These are phyloP conservation scores for Phanerochaete carnosa DNA, from an alignment of 768 basidiomycete species.

Conservation along the genomic window DNA sequence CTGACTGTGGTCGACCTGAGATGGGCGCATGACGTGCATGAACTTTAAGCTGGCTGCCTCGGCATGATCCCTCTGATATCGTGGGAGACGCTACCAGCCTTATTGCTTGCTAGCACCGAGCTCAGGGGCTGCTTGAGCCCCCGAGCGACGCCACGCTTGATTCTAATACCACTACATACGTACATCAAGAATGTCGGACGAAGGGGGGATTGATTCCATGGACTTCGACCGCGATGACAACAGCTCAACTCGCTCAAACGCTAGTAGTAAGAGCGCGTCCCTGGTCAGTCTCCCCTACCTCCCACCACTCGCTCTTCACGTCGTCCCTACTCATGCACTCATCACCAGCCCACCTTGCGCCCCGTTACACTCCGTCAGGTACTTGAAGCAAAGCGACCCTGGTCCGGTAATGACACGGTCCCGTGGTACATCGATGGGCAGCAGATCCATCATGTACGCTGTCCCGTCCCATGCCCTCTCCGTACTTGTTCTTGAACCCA, in stretches of 20 bases:
- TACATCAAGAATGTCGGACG: not conserved
- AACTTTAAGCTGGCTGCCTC: too few species aligned
- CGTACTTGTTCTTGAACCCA: constrained; percentile 12
- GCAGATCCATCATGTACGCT: constrained; percentile 34
- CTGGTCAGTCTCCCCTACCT: not conserved
- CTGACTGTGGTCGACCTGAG: not conserved
- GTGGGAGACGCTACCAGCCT: too few species aligned
- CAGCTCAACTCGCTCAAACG: too few species aligned
- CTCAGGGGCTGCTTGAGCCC: too few species aligned
- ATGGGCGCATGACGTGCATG: too few species aligned
- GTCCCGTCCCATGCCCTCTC: constrained; percentile 17
- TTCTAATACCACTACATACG: too few species aligned
- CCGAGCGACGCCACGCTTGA: too few species aligned
- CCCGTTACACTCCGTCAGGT: constrained; percentile 59
- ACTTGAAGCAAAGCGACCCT: constrained; percentile 36
- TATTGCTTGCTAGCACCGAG: too few species aligned
- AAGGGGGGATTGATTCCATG: not conserved
- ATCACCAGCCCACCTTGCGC: constrained; percentile 24
- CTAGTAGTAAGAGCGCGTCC: not conserved
- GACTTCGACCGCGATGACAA: not conserved
- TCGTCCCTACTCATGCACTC: not conserved
- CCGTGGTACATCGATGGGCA: constrained; percentile 45
- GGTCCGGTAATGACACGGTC: constrained; percentile 30
- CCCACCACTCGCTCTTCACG: too few species aligned
- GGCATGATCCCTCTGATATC: too few species aligned